phyloP scores from a whole-genome alignment of 2,329 filamentous ascomycete species.

The Exophiala aquamarina region DNA sequence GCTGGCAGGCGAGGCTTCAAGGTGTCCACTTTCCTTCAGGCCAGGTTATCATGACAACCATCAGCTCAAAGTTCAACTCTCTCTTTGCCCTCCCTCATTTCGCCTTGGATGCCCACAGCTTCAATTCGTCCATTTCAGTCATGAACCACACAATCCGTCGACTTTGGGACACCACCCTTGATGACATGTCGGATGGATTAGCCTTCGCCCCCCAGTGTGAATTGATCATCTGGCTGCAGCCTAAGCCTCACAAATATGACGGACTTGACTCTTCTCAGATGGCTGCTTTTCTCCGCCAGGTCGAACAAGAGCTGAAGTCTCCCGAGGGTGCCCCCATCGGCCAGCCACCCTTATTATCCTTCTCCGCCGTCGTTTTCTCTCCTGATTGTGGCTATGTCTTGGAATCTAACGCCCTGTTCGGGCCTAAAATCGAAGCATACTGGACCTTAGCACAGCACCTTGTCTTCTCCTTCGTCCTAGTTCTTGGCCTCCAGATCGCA shows the following conservation, averaged over 20 bases:
- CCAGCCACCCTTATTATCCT: slow-evolving; percentile 51
- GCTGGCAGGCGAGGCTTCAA: slow-evolving; percentile 76
- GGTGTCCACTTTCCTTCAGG: slow-evolving; percentile 87
- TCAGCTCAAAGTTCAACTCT: slow-evolving; percentile 91
- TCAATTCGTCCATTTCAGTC: slow-evolving; percentile 60
- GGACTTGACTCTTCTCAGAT: slow-evolving; percentile 28
- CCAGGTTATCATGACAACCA: slow-evolving; percentile 77
- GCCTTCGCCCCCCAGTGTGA: slow-evolving; percentile 74
- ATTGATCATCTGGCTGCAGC: slow-evolving; percentile 80
- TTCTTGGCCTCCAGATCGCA: slow-evolving; percentile 54
- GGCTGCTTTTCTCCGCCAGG: slow-evolving; percentile 44
- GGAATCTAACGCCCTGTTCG: slow-evolving; percentile 52
- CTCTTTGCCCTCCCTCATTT: slow-evolving; percentile 88
- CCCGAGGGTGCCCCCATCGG: slow-evolving; percentile 59
- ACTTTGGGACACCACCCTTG: slow-evolving; percentile 48
- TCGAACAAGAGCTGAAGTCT: slow-evolving; percentile 60
- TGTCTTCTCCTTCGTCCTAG: slow-evolving; percentile 53
- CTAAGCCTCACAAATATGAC: slow-evolving; percentile 39
- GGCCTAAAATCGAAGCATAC: slow-evolving; percentile 59
- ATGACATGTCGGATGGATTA: slow-evolving; percentile 53
- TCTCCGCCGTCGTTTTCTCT: slow-evolving; percentile 63
- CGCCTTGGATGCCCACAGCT: slow-evolving; percentile 58
- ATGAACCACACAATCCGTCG: slow-evolving; percentile 72
- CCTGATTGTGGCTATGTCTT: slow-evolving; percentile 67
- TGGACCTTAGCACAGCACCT: slow-evolving; percentile 39